phyloP scores from a whole-genome alignment of 2,329 filamentous ascomycete species.

The Stenocarpella maydis region DNA sequence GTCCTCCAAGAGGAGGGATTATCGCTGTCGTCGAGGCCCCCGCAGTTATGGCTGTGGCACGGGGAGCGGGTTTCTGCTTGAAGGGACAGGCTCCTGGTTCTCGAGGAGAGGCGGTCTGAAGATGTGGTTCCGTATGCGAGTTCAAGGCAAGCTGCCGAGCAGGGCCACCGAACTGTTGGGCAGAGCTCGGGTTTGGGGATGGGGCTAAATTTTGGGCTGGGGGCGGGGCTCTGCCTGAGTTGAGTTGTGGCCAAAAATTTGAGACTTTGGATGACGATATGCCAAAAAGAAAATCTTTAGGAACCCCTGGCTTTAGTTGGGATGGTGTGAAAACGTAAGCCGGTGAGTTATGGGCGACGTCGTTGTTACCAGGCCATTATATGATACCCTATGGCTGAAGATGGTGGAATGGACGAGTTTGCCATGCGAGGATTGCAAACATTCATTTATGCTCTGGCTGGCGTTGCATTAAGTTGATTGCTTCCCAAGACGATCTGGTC shows the following conservation, averaged over 20 bases:
- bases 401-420: background rate
- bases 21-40: background rate
- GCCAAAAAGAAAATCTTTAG: background rate
- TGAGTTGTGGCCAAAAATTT: too few species aligned
- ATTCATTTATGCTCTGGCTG: background rate
- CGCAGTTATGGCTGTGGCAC: background rate
- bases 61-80: background rate
- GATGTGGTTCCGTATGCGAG: constrained; percentile 28
- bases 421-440: too few species aligned
- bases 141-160: constrained; percentile 24
- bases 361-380: background rate
- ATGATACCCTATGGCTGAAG: background rate
- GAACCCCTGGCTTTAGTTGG: background rate
- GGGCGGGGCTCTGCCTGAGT: too few species aligned
- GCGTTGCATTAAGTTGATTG: too few species aligned
- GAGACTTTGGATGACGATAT: background rate
- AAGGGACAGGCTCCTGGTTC: background rate
- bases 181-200: background rate
- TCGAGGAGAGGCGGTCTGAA: constrained; percentile 4
- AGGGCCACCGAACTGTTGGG: background rate
- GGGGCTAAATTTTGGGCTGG: too few species aligned
- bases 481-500: background rate
- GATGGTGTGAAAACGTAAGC: too few species aligned
- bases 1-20: background rate
- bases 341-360: too few species aligned